Evolutionary conservation across 2,329 filamentous ascomycete species (phyloP).

Genomic region (Gliomastix tumulicola): DNA sequence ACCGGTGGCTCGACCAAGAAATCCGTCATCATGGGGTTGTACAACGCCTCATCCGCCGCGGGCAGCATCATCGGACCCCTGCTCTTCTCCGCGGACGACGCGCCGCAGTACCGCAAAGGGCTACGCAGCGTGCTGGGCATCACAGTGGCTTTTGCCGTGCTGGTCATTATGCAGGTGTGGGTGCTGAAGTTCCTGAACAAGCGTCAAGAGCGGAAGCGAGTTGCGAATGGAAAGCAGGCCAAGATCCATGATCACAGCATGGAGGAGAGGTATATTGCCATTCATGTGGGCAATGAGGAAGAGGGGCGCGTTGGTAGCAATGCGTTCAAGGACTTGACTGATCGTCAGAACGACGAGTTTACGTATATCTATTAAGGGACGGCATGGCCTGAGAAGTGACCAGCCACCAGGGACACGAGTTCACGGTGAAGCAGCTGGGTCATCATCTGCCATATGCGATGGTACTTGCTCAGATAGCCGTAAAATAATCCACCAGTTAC

Average conservation of each 20-base stretch:
- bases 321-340: background rate
- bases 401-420: too few species aligned
- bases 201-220: background rate
- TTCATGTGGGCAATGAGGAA: background rate
- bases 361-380: background rate
- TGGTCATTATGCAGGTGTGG: background rate
- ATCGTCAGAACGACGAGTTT: background rate
- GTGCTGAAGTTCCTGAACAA: background rate
- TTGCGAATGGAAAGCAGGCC: background rate
- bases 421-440: too few species aligned
- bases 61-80: slow-evolving; percentile 2
- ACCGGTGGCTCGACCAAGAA: background rate
- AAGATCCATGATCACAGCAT: background rate
- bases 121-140: background rate
- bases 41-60: background rate
- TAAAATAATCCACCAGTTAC: too few species aligned
- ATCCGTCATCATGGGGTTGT: background rate
- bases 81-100: background rate
- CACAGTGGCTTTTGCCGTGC: background rate
- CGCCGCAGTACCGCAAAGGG: background rate
- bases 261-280: background rate
- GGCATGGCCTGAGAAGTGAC: too few species aligned
- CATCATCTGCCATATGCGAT: too few species aligned
- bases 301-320: background rate
- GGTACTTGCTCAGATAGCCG: too few species aligned